Evolutionary conservation across 2,329 filamentous ascomycete species (phyloP).

Genomic region (Verruconis gallopava): DNA sequence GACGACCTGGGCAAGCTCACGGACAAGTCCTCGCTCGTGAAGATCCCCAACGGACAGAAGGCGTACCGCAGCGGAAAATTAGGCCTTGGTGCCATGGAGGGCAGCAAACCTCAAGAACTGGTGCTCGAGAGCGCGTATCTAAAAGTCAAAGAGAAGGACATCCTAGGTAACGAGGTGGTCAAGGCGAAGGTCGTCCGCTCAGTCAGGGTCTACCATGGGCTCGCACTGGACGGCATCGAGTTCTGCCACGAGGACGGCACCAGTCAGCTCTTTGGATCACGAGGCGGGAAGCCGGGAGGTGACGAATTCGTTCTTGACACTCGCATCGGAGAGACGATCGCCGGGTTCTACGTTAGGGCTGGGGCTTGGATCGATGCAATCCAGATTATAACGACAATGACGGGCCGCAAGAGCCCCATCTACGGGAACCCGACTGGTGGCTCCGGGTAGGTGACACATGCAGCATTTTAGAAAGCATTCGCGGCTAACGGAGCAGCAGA

Average conservation of each 20-base stretch:
- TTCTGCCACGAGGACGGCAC: conserved; percentile 85
- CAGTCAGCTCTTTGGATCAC: conserved; percentile 75
- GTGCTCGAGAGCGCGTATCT: conserved; percentile 53
- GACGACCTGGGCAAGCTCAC: conserved; percentile 59
- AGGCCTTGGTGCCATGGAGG: conserved; percentile 59
- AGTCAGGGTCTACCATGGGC: conserved; percentile 64
- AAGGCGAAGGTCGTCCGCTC: conserved; percentile 62
- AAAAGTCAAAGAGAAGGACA: conserved; percentile 24
- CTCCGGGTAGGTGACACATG: conserved; percentile 53
- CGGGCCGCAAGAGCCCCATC: conserved; percentile 72
- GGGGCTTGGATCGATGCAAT: conserved; percentile 79
- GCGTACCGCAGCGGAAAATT: conserved; percentile 67
- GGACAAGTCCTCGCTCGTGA: conserved; percentile 60
- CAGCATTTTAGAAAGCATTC: no score
- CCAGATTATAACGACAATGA: conserved; percentile 81
- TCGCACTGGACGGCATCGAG: conserved; percentile 71
- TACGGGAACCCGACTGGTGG: conserved; percentile 75
- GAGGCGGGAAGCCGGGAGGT: conserved; percentile 54
- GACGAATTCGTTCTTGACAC: conserved; percentile 73
- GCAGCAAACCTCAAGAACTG: conserved; percentile 56
- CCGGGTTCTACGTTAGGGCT: conserved; percentile 72
- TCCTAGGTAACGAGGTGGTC: conserved; percentile 13
- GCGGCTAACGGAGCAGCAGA: no score
- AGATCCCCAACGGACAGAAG: conserved; percentile 59
- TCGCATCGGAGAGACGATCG: conserved; percentile 70